A percentile compares a stretch with the other conserved stretches of the same genome.
These are phyloP conservation scores for Metschnikowia cerradonensis DNA, from an alignment of 805 yeast genomes.

Conservation along the genomic window DNA sequence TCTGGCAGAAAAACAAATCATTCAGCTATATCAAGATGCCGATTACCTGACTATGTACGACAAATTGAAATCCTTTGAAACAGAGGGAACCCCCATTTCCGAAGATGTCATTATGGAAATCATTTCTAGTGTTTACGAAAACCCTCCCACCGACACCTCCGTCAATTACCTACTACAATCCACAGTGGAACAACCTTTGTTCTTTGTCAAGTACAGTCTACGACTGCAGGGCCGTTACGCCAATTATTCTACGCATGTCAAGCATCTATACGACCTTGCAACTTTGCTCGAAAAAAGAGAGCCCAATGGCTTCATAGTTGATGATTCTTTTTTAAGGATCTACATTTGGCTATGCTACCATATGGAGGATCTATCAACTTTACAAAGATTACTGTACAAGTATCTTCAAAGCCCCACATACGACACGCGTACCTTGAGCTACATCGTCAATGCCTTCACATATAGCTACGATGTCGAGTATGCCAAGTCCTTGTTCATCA, in stretches of 20 bases:
- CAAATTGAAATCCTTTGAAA: conserved; percentile 8
- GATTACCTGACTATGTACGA: conserved; percentile 11
- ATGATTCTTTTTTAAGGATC: conserved; percentile 20
- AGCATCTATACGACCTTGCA: conserved; percentile 21
- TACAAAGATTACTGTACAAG: conserved; percentile 20
- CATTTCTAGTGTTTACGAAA: conserved; percentile 12
- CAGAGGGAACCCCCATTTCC: conserved; percentile 6
- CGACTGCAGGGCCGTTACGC: conserved; percentile 7
- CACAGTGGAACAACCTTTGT: conserved; percentile 12
- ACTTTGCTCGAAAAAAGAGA: conserved; percentile 15
- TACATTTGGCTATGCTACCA: conserved; percentile 37
- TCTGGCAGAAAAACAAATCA: conserved; percentile 14
- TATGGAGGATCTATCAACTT: conserved; percentile 25
- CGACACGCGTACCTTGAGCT: conserved; percentile 25
- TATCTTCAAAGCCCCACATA: conserved; percentile 20
- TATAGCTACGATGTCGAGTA: conserved; percentile 32
- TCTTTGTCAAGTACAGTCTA: conserved; percentile 8
- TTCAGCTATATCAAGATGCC: conserved; percentile 11
- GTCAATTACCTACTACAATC: conserved; percentile 12
- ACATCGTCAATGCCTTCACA: conserved; percentile 28
- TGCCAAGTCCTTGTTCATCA: conserved; percentile 25
- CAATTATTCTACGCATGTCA: conserved; percentile 18
- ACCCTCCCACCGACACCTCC: conserved; percentile 11
- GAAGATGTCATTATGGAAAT: conserved; percentile 12
- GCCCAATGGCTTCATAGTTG: conserved; percentile 2